Base-by-base conservation (phyloP, 139 green algal genomes). In the Monoraphidium neglectum region DNA sequence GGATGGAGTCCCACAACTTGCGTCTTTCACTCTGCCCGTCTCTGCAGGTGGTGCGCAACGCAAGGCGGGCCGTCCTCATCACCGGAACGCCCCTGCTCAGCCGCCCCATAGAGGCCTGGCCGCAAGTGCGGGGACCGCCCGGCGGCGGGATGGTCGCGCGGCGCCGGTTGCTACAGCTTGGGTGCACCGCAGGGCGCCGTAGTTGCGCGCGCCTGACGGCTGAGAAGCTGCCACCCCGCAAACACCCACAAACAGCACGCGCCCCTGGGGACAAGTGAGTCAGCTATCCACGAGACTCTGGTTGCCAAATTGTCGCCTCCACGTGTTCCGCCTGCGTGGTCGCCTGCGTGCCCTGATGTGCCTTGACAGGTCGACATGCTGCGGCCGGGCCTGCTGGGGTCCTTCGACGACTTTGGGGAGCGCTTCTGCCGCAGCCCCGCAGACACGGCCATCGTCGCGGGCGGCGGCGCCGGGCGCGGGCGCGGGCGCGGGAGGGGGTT, bases 361-460 rank as follows among this genome's bases (percentile, higher is more conserved):
- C n/a, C n/a, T n/a, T n/a, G n/a, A 61, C 82, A 90, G 82, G 70
- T 91, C 3, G 71, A 88, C 59, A 84, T 88, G 73, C 72, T 91
- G 53, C 65, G 47, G 0, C 71, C 67, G 4, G 65, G 56, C 0
- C 54, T 87, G 66, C 38, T 89, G 24, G 82, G 82, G 35, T 66
- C 46, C 21, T 88, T 77, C 73, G 56, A 66, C 0, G 53, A 72
- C 28, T 90, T 74, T 64, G 86, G 86, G 21, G 59, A 77, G 24
- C 79, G 82, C 37, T 88, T 86, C 77, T 88, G 83, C 76, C 24
- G 64, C 30, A 4, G 46, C 56, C 35, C 49, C 64, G 59, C 38
- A 70, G 74, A 16, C 56, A 15, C 35, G 4, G 12, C 26, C 28
- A 21, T 16, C 16, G 15, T 37, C 2, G 57, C 37, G 33, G 70